These are phyloP conservation scores for Perkinsus olseni DNA, from an alignment of 169 alveolate genomes.

Conservation along the genomic window DNA sequence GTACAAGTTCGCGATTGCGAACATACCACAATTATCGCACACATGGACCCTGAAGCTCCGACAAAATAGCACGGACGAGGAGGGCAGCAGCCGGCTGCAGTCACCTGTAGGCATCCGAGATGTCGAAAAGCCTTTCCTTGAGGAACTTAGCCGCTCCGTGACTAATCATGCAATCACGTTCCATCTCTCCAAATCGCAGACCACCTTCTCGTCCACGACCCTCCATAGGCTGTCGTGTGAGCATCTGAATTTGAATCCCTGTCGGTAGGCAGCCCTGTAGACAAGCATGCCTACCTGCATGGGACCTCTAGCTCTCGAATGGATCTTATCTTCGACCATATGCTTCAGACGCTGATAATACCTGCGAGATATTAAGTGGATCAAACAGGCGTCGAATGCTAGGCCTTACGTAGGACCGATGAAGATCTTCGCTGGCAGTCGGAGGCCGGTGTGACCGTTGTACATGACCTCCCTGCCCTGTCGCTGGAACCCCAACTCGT, in stretches of 20 bases:
- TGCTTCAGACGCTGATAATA: constrained; percentile 99
- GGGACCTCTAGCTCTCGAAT: constrained; percentile 97
- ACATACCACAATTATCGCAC: constrained; percentile 90
- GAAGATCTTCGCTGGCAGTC: constrained; percentile 82
- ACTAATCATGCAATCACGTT: constrained; percentile 99
- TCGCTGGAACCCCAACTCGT: constrained; percentile 87
- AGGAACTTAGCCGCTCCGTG: constrained; percentile 99
- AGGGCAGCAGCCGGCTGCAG: not conserved
- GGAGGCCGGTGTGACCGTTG: constrained; percentile 90
- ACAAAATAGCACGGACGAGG: not conserved
- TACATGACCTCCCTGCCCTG: constrained; percentile 98
- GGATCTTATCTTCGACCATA: constrained; percentile 99
- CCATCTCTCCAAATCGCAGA: constrained; percentile 99
- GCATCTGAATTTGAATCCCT: constrained; percentile 32
- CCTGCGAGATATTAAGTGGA: not conserved
- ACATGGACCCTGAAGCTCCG: constrained; percentile 82
- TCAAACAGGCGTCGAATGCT: not conserved
- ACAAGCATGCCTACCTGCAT: constrained; percentile 37
- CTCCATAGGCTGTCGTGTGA: constrained; percentile 99
- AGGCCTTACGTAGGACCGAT: constrained; percentile 90
- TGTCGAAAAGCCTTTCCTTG: constrained; percentile 97
- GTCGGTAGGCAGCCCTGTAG: not conserved
- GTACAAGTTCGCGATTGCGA: constrained; percentile 83
- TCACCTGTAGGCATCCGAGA: constrained; percentile 85
- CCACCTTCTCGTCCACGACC: constrained; percentile 97